Percentiles rank a stretch among this genome's conserved stretches.
These are phyloP conservation scores for Crotalaria pallida DNA, from an alignment of 306 rosid species.

Conservation along the genomic window DNA sequence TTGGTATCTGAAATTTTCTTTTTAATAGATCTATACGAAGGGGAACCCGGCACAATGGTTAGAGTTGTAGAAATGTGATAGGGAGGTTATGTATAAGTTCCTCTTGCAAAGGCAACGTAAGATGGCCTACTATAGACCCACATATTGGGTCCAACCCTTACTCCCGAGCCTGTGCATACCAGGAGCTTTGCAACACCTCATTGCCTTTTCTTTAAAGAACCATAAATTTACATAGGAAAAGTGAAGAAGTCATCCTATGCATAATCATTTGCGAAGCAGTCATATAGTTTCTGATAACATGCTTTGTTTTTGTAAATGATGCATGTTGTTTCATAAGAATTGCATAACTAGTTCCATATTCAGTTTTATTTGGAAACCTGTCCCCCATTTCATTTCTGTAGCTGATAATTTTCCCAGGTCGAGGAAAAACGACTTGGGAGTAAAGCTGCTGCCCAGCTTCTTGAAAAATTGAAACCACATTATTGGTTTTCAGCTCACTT, in stretches of 20 bases:
- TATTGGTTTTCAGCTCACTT: conserved; percentile 97
- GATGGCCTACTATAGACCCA: no score
- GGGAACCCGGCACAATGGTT: no score
- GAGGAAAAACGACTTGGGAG: conserved; percentile 78
- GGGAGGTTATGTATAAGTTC: no score
- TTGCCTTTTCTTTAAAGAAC: no score
- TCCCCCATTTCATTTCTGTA: conserved; percentile 1
- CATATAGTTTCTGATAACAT: neutral
- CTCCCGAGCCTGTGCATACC: no score
- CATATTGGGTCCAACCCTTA: no score
- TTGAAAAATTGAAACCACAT: conserved; percentile 73
- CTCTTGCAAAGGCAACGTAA: no score
- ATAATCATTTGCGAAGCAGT: neutral
- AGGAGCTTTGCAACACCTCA: no score
- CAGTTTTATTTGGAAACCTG: neutral
- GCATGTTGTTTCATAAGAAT: neutral
- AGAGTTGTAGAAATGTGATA: no score
- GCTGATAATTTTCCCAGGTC: conserved; percentile 43
- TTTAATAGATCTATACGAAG: no score
- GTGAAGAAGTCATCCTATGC: neutral
- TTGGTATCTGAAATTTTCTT: neutral
- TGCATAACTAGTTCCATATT: neutral
- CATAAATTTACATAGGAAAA: neutral
- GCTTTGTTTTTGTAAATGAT: neutral
- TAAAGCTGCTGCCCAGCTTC: conserved; percentile 73